Base-by-base conservation (phyloP, 345 rosid genomes). In the Gossypium raimondii region DNA sequence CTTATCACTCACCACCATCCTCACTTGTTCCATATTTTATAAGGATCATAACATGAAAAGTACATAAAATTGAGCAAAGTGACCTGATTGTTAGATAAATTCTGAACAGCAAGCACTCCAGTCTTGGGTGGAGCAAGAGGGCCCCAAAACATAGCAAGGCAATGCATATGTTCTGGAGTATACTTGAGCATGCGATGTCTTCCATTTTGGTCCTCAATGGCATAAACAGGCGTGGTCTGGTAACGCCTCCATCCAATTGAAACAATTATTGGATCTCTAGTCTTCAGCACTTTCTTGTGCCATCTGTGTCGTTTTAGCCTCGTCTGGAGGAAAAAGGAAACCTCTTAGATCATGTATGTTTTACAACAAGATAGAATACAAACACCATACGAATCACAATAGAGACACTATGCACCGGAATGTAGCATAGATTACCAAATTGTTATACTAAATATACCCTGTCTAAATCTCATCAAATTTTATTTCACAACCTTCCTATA, bases 231-330 rank as follows among this genome's bases (percentile, higher is more conserved):
- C 59, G 83, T 77, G 60, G 99, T 93, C 71, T 95, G 97, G 77
- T 89, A 93, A 27, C 98, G 92, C 82, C 97, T 90, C 99, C 99
- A 91, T 47, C 99, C 99, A 70, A 93, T 82, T 63, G 98, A 95
- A 45, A 93, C 89, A 81, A 91, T 89, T 65, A 93, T 86, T 55
- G 98, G 98, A 73, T 95, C 98, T 79, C 89, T 89, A 8, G 93
- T 93, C 87, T 90, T 91, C 71, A 90, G 88, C 56, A 91, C 93
- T 80, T 93, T 91, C 82, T 81, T 87, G 85, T 89, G 97, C 99
- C 99, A 95, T 76, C 98, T 90, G 70, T 95, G 98, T 68, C 79
- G 84, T 84, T 95, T 95, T 74, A 95, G 77, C 83, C 96, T 87
- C 62, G 88, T 87, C 97, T 95, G 83, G 51, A 82, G 77, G 65